Base-by-base conservation (phyloP, 2,329 filamentous ascomycete genomes). In the Cryphonectria radicalis region DNA sequence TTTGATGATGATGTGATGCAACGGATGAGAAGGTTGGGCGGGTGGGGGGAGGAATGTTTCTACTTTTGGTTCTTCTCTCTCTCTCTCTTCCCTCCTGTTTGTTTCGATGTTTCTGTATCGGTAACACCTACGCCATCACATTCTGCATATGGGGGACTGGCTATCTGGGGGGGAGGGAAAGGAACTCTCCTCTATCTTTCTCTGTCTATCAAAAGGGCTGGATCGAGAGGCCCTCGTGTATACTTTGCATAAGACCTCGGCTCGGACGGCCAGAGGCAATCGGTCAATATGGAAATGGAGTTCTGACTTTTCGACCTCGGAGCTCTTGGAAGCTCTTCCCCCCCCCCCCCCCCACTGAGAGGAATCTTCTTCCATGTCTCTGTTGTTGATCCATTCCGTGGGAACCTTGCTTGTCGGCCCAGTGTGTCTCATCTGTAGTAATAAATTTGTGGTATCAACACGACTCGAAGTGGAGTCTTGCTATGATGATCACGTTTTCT, bases 231-330 rank as follows among this genome's bases (percentile, higher is more conserved):
- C 28, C 42, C 25, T 43, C 46, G 43, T 57, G 67, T 69, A 64
- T 19, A 55, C 50, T 63, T 57, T n/a, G 67, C 67, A 69, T 63
- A 64, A 50, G 59, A 69, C 67, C 67, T 57, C 35, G 62, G 67
- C 67, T 53, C 17, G 17, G 28, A 64, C 35, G 40, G 60, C 35
- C 32, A 35, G 32, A 57, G 67, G 67, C 60, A 69, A 50, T 50
- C 35, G 60, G 63, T 65, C 25, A 69, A 63, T 57, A 46, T 5
- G 59, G 60, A 57, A 55, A 63, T 25, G 67, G 60, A 69, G 66
- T 63, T 68, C 19, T 68, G 42, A 43, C 8, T 50, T 68, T 32
- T 13, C 19, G 28, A 28, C 25, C 7, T 50, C 35, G 43, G 28
- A 50, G 37, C 10, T 40, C 8, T 40, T 40, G 37, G 10, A 10